A percentile compares a stretch with the other conserved stretches of the same genome.
Evolutionary conservation across 331 rosid genomes (phyloP).

Genomic region (Phaseolus coccineus): DNA sequence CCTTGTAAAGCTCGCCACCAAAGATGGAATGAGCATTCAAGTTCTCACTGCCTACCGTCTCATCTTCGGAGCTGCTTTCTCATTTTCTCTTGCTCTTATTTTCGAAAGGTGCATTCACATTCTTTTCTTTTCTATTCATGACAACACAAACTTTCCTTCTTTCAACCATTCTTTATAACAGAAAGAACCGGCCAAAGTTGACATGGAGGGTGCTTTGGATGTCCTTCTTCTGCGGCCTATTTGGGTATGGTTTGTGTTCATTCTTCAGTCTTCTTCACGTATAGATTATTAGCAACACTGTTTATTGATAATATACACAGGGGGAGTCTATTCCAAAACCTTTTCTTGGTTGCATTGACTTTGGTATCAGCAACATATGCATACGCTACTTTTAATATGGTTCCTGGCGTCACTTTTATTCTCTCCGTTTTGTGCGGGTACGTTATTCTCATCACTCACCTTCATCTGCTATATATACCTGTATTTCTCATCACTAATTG

Average conservation of each 20-base stretch:
- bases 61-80: too few species aligned
- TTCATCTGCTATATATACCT: not conserved
- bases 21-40: too few species aligned
- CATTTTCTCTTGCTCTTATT: too few species aligned
- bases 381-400: not conserved
- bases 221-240: conserved; percentile 27
- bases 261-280: not conserved
- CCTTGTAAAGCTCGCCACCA: too few species aligned
- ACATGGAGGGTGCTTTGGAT: not conserved
- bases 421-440: not conserved
- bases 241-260: conserved; percentile 40
- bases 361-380: not conserved
- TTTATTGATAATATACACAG: not conserved
- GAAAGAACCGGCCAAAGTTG: not conserved
- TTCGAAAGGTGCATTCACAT: too few species aligned
- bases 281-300: not conserved
- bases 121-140: too few species aligned
- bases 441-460: not conserved
- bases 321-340: not conserved
- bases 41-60: too few species aligned
- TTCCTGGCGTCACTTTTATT: not conserved
- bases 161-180: not conserved
- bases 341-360: not conserved
- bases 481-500: not conserved
- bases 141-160: too few species aligned